A percentile compares a stretch with the other conserved stretches of the same genome.
Conservation (phyloP, 2,329 filamentous ascomycete species). For the Colletotrichum destructivum region DNA sequence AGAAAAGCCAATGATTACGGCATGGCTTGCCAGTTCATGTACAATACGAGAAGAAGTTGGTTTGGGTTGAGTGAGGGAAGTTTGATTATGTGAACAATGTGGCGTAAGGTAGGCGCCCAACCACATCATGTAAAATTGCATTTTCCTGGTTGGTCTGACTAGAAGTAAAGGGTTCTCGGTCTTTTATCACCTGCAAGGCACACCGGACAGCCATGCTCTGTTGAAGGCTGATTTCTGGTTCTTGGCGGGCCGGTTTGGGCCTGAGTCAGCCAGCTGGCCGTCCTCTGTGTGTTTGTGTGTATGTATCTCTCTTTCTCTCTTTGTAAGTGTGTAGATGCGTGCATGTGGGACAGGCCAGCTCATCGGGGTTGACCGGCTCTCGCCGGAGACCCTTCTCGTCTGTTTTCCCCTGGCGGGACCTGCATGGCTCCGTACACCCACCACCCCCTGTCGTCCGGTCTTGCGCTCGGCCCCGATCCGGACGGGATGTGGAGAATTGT, state of each 20-base stretch:
- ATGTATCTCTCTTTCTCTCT: neutral
- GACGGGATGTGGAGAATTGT: constrained; percentile 25
- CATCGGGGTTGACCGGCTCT: constrained; percentile 30
- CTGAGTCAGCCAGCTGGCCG: constrained; percentile 20
- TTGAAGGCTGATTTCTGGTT: constrained; percentile 40
- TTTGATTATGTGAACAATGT: neutral
- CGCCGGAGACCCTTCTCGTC: constrained; percentile 23
- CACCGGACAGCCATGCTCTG: constrained; percentile 38
- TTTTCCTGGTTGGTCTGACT: constrained; percentile 34
- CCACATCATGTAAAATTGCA: constrained; percentile 20
- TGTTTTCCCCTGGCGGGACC: constrained; percentile 16
- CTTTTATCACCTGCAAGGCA: constrained; percentile 4
- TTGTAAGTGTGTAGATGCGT: constrained; percentile 1
- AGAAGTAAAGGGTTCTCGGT: constrained; percentile 27
- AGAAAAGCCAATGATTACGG: constrained; percentile 21
- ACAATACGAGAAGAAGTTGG: neutral
- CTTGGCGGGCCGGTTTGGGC: constrained; percentile 38
- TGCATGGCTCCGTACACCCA: constrained; percentile 36
- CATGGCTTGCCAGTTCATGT: constrained; percentile 24
- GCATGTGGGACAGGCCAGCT: constrained; percentile 28
- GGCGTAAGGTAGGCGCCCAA: constrained; percentile 26
- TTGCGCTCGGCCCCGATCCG: constrained; percentile 36
- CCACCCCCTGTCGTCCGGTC: constrained; percentile 36
- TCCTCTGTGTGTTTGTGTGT: neutral
- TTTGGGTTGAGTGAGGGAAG: neutral